phyloP scores from a whole-genome alignment of 2,329 filamentous ascomycete species.

The Apiospora kogelbergensis region DNA sequence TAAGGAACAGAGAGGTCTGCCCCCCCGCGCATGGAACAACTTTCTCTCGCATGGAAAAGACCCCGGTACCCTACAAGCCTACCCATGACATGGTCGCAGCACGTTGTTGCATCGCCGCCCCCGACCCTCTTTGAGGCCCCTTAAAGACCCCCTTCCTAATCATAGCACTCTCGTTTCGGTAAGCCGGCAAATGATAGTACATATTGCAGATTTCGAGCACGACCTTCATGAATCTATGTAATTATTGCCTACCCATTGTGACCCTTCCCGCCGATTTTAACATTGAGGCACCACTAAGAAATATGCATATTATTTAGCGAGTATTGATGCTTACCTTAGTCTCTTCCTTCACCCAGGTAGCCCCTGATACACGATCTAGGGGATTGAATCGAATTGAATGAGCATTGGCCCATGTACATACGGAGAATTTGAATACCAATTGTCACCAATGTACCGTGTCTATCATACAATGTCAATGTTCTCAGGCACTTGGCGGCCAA shows the following conservation, averaged over 20 bases:
- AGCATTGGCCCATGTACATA: too few relatives aligned
- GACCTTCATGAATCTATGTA: neutral
- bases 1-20: neutral
- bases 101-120: neutral
- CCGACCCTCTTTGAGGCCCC: neutral
- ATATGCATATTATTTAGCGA: slow-evolving; percentile 4
- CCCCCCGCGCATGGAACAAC: neutral
- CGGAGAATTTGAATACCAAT: neutral
- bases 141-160: neutral
- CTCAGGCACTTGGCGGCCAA: neutral
- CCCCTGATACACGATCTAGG: too few relatives aligned
- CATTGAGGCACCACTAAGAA: neutral
- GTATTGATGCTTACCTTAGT: neutral
- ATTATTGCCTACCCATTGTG: neutral
- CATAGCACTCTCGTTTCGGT: neutral
- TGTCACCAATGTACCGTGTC: neutral
- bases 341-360: neutral
- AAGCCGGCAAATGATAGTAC: neutral
- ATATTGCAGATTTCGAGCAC: neutral
- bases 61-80: neutral
- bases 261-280: neutral
- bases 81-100: neutral
- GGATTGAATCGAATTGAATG: too few relatives aligned
- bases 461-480: neutral
- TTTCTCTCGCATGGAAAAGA: neutral